Percentiles rank a stretch among this genome's conserved stretches.
Evolutionary conservation across 495 filamentous ascomycete genomes (phyloP).

Genomic region (Friedmanniomyces simplex): DNA sequence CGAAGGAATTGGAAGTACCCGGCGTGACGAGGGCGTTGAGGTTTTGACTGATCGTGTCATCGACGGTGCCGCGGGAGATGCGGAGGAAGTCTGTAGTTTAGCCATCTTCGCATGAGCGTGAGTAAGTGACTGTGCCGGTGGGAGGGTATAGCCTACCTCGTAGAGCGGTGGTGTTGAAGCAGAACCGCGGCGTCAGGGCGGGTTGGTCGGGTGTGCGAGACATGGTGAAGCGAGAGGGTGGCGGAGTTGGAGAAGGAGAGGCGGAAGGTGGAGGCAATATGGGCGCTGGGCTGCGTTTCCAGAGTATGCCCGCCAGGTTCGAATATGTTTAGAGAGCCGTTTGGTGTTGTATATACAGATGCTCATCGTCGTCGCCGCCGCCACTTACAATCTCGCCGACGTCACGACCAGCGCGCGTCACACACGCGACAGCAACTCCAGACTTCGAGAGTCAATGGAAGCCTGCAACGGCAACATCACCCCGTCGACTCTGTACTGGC

Average conservation of each 20-base stretch:
- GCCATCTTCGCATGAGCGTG: slow-evolving; percentile 18
- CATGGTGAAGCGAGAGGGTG: slow-evolving; percentile 38
- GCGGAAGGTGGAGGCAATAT: background rate
- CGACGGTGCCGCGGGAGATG: slow-evolving; percentile 70
- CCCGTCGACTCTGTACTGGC: background rate
- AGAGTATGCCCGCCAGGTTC: slow-evolving; percentile 26
- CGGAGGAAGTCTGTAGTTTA: slow-evolving; percentile 72
- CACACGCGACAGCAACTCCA: background rate
- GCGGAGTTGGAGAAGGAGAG: slow-evolving; percentile 1
- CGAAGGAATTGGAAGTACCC: slow-evolving; percentile 51
- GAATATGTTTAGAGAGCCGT: background rate
- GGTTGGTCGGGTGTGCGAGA: slow-evolving; percentile 50
- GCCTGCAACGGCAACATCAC: background rate
- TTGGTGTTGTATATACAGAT: background rate
- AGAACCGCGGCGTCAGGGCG: slow-evolving; percentile 74
- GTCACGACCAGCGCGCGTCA: slow-evolving; percentile 3
- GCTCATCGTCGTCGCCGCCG: background rate
- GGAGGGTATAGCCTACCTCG: slow-evolving; percentile 48
- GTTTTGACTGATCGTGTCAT: slow-evolving; percentile 88
- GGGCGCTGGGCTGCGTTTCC: slow-evolving; percentile 10
- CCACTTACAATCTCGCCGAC: background rate
- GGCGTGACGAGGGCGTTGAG: slow-evolving; percentile 85
- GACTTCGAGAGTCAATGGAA: background rate
- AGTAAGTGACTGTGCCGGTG: slow-evolving; percentile 3
- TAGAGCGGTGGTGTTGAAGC: slow-evolving; percentile 76